Evolutionary conservation across 2,329 filamentous ascomycete species (phyloP).

Genomic region (Thielaviopsis populi): DNA sequence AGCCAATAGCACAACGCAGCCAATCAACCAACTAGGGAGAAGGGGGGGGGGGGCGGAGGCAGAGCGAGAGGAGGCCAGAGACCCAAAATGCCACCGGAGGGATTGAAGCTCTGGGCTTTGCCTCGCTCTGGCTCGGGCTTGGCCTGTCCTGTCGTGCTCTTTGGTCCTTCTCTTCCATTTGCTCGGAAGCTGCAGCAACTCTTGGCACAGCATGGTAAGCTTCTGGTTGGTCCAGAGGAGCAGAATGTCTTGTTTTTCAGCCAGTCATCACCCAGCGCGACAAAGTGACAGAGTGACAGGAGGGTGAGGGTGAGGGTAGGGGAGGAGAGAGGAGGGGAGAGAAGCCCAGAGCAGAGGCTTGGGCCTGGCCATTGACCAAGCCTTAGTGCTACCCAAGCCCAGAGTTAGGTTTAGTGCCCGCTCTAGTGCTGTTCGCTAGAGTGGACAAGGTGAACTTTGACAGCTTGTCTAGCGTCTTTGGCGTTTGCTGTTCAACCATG

Average conservation of each 20-base stretch:
- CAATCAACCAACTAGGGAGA: neutral
- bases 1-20: neutral
- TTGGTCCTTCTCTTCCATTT: neutral
- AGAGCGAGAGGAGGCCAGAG: neutral
- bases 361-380: neutral
- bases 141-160: neutral
- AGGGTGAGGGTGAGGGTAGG: too few relatives aligned
- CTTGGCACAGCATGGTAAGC: neutral
- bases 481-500: slow-evolving; percentile 1
- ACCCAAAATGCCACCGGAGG: too few relatives aligned
- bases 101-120: neutral
- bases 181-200: neutral
- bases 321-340: neutral
- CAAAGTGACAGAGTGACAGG: neutral
- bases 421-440: slow-evolving; percentile 5
- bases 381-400: slow-evolving; percentile 1
- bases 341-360: neutral
- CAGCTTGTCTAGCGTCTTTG: slow-evolving; percentile 4
- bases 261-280: neutral
- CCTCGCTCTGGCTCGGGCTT: neutral
- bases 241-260: neutral
- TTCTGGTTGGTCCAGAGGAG: neutral
- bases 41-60: neutral
- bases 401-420: slow-evolving; percentile 6
- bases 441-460: slow-evolving; percentile 2